A percentile compares a stretch with the other conserved stretches of the same genome.
phyloP scores from a whole-genome alignment of 345 rosid species.

The Capsella bursapastoris region DNA sequence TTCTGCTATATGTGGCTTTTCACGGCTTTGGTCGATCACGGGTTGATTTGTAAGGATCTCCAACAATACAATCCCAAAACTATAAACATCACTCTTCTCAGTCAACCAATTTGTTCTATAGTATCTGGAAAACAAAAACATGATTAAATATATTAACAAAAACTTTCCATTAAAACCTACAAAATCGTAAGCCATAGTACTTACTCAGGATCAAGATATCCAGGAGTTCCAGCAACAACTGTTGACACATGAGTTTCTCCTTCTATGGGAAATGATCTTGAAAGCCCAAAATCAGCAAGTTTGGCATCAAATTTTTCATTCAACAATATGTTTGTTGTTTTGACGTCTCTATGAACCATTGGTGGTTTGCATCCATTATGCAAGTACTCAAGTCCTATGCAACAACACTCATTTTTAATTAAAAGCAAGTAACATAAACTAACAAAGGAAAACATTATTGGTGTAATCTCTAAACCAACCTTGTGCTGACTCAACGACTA shows the following conservation, averaged over 20 bases:
- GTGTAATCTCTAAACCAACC: constrained; percentile 39
- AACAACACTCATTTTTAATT: neutral
- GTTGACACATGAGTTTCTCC: constrained; percentile 45
- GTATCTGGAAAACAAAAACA: constrained; percentile 28
- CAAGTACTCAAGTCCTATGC: constrained; percentile 40
- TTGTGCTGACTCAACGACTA: constrained; percentile 55
- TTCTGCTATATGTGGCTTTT: constrained; percentile 38
- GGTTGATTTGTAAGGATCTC: constrained; percentile 55
- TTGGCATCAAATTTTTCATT: constrained; percentile 42
- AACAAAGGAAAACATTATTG: neutral
- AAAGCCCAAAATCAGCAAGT: constrained; percentile 47
- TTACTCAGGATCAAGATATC: constrained; percentile 48
- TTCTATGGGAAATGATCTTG: constrained; percentile 41
- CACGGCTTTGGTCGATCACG: constrained; percentile 39
- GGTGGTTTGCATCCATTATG: constrained; percentile 47
- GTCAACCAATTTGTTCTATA: constrained; percentile 44
- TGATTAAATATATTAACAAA: too few species aligned
- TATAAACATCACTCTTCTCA: constrained; percentile 60
- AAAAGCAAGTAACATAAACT: neutral
- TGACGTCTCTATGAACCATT: constrained; percentile 46
- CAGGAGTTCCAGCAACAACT: constrained; percentile 46
- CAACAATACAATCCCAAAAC: constrained; percentile 57
- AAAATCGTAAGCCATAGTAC: neutral
- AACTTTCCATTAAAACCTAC: too few species aligned
- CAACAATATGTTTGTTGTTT: constrained; percentile 51